Evolutionary conservation across 805 yeast species (phyloP), one percentile per base, ranked within the genome.

Genomic region (Candida nanaspora): DNA sequence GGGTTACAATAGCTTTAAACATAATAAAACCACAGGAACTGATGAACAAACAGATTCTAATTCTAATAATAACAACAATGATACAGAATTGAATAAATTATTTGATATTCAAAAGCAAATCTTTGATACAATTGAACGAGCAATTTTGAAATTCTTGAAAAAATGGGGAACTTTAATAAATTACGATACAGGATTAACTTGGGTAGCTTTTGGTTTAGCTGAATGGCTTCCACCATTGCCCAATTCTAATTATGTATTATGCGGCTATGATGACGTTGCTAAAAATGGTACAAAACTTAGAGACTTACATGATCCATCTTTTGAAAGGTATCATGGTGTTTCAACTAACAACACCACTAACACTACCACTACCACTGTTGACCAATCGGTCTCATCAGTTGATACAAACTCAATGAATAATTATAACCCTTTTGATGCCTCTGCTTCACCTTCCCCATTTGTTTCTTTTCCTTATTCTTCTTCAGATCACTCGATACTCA

Each of bases 201-300:
- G 96, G 96, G 76, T 86, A 16, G 96, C 96, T 0, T 62, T 86
- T 26, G 88, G 87, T 10, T 63, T 89, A 35, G 91, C 95, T 0
- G 95, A 87, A 58, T 88, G 95, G 95, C 72, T 78, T 26, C 89
- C 94, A 6, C 86, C 85, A 1, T 61, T 77, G 30, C 66, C 66
- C 14, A 65, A 68, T 37, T 71, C 78, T 11, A 66, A 69, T 15
- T 74, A 71, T 66, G 81, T 78, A 2, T 56, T 78, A 33, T 67
- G 75, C 42, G 82, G 82, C 4, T 63, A 78, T 43, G 80, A 75
- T 50, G 63, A 60, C 41, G 49, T 59, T 39, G 62, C 67, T 28
- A 61, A 51, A 41, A 61, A 62, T 42, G 66, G 67, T 23, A 57
- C 66, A 4, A 61, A 60, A 40, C 46, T 63, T 30, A 52, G 64